Evolutionary conservation across 78 protist species (phyloP).

Genomic region (Dictyostelium firmibasis): DNA sequence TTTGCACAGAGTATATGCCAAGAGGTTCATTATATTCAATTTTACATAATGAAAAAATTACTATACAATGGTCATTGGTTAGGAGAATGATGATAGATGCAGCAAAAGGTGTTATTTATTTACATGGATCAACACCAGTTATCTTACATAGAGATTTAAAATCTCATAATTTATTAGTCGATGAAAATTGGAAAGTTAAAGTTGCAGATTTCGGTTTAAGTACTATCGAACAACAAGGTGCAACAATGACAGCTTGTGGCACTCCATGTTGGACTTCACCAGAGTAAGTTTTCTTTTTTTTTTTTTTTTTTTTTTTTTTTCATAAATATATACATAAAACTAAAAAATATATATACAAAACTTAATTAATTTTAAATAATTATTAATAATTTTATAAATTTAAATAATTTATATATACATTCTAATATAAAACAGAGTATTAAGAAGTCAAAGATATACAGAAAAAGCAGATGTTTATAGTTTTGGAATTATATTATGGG

Average conservation of each 20-base stretch:
- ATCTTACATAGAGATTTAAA: constrained; percentile 84
- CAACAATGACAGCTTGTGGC: constrained; percentile 85
- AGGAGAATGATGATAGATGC: constrained; percentile 62
- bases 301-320: too few relatives aligned
- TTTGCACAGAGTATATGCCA: constrained; percentile 82
- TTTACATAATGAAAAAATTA: constrained; percentile 23
- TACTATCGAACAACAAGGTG: constrained; percentile 50
- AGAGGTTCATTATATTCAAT: constrained; percentile 68
- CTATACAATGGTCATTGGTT: not conserved
- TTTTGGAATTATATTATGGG: constrained; percentile 83
- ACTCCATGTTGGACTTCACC: constrained; percentile 88
- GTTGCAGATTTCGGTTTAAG: constrained; percentile 84
- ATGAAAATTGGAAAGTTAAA: constrained; percentile 82
- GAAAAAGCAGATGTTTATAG: constrained; percentile 78
- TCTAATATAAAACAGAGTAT: not conserved
- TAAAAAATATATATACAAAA: too few relatives aligned
- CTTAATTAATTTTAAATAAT: too few relatives aligned
- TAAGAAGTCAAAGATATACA: constrained; percentile 75
- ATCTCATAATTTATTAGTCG: constrained; percentile 82
- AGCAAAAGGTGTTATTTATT: constrained; percentile 62
- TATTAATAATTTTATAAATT: too few relatives aligned
- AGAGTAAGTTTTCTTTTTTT: not conserved
- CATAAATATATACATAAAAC: too few relatives aligned
- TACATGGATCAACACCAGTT: constrained; percentile 78
- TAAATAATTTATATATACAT: too few relatives aligned